Evolutionary conservation across 2,329 filamentous ascomycete genomes (phyloP).

Genomic region (Paecilomyces dactylethromorphus): DNA sequence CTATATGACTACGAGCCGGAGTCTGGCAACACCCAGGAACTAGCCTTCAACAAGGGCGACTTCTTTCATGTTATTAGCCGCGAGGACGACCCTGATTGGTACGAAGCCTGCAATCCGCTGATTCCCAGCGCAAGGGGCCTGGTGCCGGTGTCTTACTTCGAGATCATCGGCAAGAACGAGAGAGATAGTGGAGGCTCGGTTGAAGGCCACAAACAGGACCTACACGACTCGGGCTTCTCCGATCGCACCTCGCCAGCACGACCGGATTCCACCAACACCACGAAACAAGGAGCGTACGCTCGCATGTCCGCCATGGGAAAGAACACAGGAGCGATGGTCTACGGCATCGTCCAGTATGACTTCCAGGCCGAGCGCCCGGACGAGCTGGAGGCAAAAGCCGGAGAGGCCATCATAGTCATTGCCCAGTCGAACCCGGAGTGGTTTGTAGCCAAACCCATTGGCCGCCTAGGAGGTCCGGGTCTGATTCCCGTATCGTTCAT

Average conservation of each 20-base stretch:
- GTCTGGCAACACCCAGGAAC: conserved; percentile 60
- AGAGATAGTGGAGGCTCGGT: conserved; percentile 71
- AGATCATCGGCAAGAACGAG: conserved; percentile 84
- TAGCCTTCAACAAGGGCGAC: conserved; percentile 89
- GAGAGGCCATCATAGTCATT: conserved; percentile 96
- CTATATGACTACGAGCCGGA: conserved; percentile 86
- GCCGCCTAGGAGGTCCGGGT: conserved; percentile 86
- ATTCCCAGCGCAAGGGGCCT: conserved; percentile 78
- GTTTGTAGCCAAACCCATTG: conserved; percentile 99
- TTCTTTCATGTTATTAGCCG: conserved; percentile 97
- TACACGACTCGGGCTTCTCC: conserved; percentile 88
- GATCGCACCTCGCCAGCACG: conserved; percentile 43
- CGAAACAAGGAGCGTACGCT: conserved; percentile 25
- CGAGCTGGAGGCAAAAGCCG: conserved; percentile 88
- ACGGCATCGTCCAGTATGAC: conserved; percentile 94
- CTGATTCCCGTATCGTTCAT: conserved; percentile 95
- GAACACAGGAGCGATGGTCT: conserved; percentile 74
- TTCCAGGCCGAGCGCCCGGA: conserved; percentile 94
- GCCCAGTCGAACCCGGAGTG: conserved; percentile 97
- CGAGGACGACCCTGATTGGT: conserved; percentile 93
- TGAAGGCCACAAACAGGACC: conserved; percentile 51
- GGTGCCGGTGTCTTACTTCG: conserved; percentile 91
- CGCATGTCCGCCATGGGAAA: conserved; percentile 45
- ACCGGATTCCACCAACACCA: conserved; percentile 28
- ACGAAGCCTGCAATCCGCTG: conserved; percentile 94